These are phyloP conservation scores for Lunularia cruciata DNA, from an alignment of 225 moss, liverwort and hornwort species.

Conservation along the genomic window DNA sequence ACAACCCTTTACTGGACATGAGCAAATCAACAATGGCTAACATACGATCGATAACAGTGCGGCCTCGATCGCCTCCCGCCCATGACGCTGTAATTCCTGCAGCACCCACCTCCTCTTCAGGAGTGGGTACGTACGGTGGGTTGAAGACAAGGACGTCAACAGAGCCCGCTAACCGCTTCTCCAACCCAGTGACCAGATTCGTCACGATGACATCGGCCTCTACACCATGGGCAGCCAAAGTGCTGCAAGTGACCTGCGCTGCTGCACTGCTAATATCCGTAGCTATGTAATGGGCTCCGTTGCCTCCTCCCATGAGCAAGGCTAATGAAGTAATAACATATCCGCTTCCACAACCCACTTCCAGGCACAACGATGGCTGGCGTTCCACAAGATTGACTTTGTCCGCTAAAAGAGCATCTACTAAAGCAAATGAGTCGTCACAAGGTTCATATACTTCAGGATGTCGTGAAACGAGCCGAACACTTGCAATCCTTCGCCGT, in stretches of 20 bases:
- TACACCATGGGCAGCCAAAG: constrained; percentile 84
- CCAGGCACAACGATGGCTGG: constrained; percentile 78
- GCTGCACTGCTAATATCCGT: constrained; percentile 85
- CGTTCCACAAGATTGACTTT: constrained; percentile 77
- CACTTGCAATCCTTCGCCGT: constrained; percentile 40
- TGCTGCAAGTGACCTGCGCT: constrained; percentile 76
- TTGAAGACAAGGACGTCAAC: constrained; percentile 95
- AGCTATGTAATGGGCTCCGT: constrained; percentile 72
- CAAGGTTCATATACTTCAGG: constrained; percentile 98
- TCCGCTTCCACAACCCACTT: constrained; percentile 98
- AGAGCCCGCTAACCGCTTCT: constrained; percentile 83
- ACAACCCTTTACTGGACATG: constrained; percentile 83
- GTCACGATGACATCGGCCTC: constrained; percentile 91
- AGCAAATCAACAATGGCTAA: constrained; percentile 72
- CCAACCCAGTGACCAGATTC: constrained; percentile 84
- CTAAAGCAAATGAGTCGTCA: constrained; percentile 94
- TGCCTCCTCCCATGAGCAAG: constrained; percentile 71
- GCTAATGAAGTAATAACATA: constrained; percentile 96
- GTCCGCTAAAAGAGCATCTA: constrained; percentile 91
- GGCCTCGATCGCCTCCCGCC: constrained; percentile 92
- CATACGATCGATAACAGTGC: constrained; percentile 88
- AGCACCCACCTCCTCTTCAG: constrained; percentile 87
- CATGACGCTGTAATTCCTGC: constrained; percentile 80
- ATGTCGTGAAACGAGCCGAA: constrained; percentile 75
- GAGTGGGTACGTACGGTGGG: constrained; percentile 95